phyloP scores from a whole-genome alignment of 257 asterid species.

The Lycium barbarum region DNA sequence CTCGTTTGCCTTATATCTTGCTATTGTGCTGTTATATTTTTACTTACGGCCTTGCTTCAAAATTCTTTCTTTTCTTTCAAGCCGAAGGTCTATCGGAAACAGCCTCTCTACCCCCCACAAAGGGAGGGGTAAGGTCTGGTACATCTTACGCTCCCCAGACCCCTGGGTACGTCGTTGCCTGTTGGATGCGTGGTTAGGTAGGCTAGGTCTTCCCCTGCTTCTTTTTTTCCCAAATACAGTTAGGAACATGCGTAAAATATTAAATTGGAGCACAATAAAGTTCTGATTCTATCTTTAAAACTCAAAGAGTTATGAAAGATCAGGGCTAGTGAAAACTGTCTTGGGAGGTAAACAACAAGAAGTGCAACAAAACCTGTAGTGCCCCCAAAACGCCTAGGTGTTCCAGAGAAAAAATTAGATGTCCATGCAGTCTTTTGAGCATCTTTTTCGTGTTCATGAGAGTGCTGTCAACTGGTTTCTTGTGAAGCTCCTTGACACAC shows the following conservation, averaged over 20 bases:
- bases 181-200: not conserved
- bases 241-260: not conserved
- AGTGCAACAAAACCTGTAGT: constrained; percentile 60
- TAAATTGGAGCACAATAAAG: not conserved
- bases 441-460: constrained; percentile 60
- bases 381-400: constrained; percentile 94
- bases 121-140: no score
- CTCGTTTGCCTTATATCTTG: no score
- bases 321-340: not conserved
- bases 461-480: constrained; percentile 51
- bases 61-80: no score
- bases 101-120: no score
- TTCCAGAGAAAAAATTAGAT: constrained; percentile 74
- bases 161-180: not conserved
- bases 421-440: constrained; percentile 71
- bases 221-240: not conserved
- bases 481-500: constrained; percentile 59
- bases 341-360: constrained; percentile 13
- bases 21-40: no score
- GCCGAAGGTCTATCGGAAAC: no score
- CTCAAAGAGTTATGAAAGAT: not conserved
- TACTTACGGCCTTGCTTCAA: no score
- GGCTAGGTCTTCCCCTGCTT: constrained; percentile 8
- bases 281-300: constrained; percentile 12
- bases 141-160: no score